Evolutionary conservation across 495 filamentous ascomycete genomes (phyloP), one percentile per base, ranked within the genome.

Genomic region (Astrocystis sublimbata): DNA sequence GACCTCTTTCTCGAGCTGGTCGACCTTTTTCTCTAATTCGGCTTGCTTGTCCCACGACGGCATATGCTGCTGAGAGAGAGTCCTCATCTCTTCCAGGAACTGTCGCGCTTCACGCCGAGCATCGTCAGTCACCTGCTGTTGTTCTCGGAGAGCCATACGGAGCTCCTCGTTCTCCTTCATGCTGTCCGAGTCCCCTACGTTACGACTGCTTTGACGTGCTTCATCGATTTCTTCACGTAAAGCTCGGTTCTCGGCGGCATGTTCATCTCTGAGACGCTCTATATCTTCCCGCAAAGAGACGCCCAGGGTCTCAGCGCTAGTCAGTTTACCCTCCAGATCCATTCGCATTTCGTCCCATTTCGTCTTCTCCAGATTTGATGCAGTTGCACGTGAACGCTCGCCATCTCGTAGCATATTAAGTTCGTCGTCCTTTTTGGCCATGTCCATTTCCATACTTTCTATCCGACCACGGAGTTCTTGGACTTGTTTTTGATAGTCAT

Each of bases 61-160:
- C 57, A 86, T 85, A 65, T 86, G 92, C 56, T 91, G 87, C 57
- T 91, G 85, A 12, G 92, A 92, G 38, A 98, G 81, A 31, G 79
- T 79, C 65, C 89, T 88, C 96, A 98, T 98, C 73, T 98, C 93
- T 61, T 83, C 82, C 15, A 98, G 77, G 71, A 92, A 97, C 50
- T 87, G 82, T 55, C 90, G 86, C 0, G 96, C 92, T 76, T 97
- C 91, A 36, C 83, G 85, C 21, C 91, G 85, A 35, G 97, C 94
- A 69, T 96, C 90, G 58, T 93, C 89, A 0, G 93, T 96, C n/a
- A 96, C 82, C 50, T 89, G 83, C 58, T 89, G 88, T 68, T 96
- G 92, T 60, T 91, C 84, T 56, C 79, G 78, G 33, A 96, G 72
- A 23, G 92, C 84, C 52, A 62, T 69, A 67, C 93, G 88, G 33